These are phyloP conservation scores for Yamadazyma phyllophila DNA, from an alignment of 805 yeast genomes.

Conservation along the genomic window DNA sequence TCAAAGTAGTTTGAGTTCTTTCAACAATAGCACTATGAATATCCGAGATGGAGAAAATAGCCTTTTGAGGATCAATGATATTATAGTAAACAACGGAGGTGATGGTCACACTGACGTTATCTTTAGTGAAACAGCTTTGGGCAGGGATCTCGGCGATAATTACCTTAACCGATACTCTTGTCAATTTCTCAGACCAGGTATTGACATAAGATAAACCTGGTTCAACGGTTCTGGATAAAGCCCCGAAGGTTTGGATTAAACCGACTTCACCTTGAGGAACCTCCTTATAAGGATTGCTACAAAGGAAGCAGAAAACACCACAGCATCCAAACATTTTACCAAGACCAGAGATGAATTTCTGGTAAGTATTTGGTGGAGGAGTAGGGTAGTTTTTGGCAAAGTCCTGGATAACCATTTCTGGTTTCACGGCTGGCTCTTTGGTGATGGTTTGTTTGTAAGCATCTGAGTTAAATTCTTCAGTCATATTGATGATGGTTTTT, in stretches of 20 bases:
- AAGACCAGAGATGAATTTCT: constrained; percentile 31
- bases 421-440: constrained; percentile 27
- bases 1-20: constrained; percentile 68
- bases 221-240: constrained; percentile 60
- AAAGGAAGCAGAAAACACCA: constrained; percentile 56
- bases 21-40: constrained; percentile 58
- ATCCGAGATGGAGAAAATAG: constrained; percentile 54
- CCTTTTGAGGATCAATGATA: constrained; percentile 65
- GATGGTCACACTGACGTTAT: constrained; percentile 59
- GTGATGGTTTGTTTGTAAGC: constrained; percentile 12
- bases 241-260: constrained; percentile 63
- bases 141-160: constrained; percentile 63
- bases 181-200: constrained; percentile 58
- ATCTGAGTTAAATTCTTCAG: constrained; percentile 10
- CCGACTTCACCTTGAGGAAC: constrained; percentile 72
- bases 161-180: constrained; percentile 51
- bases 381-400: constrained; percentile 42
- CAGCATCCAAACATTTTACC: constrained; percentile 52
- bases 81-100: constrained; percentile 69
- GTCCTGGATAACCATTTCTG: constrained; percentile 40
- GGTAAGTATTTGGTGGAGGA: constrained; percentile 42
- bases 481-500: constrained; percentile 1
- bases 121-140: constrained; percentile 70
- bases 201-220: constrained; percentile 68
- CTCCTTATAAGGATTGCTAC: constrained; percentile 57